Percentiles rank a stretch among this genome's conserved stretches.
Conservation (phyloP, 441 rosid genomes). For the Arabidopsis hybrid region DNA sequence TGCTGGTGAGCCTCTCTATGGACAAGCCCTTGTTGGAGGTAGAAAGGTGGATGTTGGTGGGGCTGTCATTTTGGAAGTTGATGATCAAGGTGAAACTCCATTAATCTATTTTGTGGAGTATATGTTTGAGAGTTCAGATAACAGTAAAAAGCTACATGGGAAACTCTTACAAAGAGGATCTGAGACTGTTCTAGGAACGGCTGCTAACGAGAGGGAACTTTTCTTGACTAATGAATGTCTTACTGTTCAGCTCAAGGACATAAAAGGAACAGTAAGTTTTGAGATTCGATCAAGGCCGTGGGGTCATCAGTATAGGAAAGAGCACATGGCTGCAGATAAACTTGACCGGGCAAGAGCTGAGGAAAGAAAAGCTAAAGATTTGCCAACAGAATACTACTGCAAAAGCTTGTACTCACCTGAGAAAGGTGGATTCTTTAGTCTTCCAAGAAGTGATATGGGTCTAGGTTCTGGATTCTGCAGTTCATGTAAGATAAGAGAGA, state of each 20-base stretch:
- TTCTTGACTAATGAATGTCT: conserved; percentile 69
- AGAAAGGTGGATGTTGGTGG: conserved; percentile 58
- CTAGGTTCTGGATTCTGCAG: too few relatives aligned
- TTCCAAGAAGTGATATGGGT: too few relatives aligned
- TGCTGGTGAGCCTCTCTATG: conserved; percentile 60
- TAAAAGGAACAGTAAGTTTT: conserved; percentile 51
- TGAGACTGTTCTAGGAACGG: conserved; percentile 70
- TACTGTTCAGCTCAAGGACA: conserved; percentile 56
- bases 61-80: conserved; percentile 54
- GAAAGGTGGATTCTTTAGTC: too few relatives aligned
- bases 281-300: conserved; percentile 65
- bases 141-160: conserved; percentile 74
- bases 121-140: conserved; percentile 66
- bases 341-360: conserved; percentile 71
- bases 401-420: conserved; percentile 73
- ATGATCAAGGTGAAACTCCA: conserved; percentile 46
- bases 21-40: conserved; percentile 57
- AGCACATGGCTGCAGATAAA: conserved; percentile 52
- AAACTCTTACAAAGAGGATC: conserved; percentile 62
- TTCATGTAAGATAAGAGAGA: conserved; percentile 33
- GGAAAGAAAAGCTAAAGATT: conserved; percentile 68
- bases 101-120: conserved; percentile 69
- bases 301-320: conserved; percentile 69
- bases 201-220: conserved; percentile 77
- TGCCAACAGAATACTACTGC: conserved; percentile 35